A percentile compares a stretch with the other conserved stretches of the same genome.
These are phyloP conservation scores for Rhodamnia rubescens DNA, from an alignment of 345 rosid species.

Conservation along the genomic window DNA sequence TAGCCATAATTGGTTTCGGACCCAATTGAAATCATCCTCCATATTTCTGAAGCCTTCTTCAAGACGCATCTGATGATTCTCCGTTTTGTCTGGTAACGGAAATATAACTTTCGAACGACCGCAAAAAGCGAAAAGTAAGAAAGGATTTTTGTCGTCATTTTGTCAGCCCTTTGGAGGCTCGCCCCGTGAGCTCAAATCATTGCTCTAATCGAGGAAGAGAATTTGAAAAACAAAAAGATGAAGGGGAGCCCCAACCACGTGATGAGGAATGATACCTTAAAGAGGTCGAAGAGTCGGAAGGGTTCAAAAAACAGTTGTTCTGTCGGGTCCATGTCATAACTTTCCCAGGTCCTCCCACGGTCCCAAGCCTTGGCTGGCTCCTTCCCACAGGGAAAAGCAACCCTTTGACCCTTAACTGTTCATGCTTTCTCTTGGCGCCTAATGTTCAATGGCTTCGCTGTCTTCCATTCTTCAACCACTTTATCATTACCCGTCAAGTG, in stretches of 20 bases:
- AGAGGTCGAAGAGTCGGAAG: neutral
- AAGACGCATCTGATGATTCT: neutral
- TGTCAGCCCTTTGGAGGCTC: neutral
- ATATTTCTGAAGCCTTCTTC: neutral
- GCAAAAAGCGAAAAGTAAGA: neutral
- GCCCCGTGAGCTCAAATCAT: neutral
- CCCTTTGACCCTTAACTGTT: neutral
- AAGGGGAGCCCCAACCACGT: neutral
- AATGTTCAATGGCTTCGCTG: neutral
- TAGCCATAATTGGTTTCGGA: neutral
- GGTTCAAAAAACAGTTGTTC: neutral
- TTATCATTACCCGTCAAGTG: neutral
- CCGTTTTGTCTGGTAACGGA: neutral
- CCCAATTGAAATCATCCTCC: neutral
- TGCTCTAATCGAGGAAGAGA: neutral
- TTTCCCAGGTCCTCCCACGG: neutral
- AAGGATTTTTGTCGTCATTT: neutral
- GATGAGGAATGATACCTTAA: neutral
- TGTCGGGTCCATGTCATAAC: neutral
- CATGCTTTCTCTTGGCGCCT: neutral
- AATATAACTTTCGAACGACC: neutral
- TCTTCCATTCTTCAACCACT: neutral
- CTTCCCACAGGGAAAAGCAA: neutral
- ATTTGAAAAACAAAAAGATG: neutral
- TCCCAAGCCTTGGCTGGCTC: neutral